Percentiles rank a stretch among this genome's conserved stretches.
Evolutionary conservation across 2,329 filamentous ascomycete species (phyloP).

Genomic region (Phialophora chinensis): DNA sequence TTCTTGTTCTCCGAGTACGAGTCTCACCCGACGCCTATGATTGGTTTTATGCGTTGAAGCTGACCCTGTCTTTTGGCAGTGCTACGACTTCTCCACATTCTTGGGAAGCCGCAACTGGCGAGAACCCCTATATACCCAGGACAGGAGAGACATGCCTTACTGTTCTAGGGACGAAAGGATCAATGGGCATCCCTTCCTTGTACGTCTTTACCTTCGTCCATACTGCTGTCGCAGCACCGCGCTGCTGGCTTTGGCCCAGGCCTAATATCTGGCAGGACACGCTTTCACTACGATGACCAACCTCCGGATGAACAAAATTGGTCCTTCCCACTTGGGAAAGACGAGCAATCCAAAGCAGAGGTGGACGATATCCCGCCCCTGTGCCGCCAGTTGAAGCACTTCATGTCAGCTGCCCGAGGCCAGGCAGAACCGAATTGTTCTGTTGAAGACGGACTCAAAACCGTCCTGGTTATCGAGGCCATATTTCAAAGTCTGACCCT

Average conservation of each 20-base stretch:
- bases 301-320: constrained; percentile 8
- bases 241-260: not conserved
- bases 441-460: constrained; percentile 25
- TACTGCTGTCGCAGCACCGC: too few species aligned
- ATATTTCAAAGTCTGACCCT: constrained; percentile 18
- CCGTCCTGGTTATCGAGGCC: constrained; percentile 28
- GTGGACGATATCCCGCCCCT: constrained; percentile 17
- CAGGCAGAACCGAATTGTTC: constrained; percentile 27
- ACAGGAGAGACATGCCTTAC: constrained; percentile 25
- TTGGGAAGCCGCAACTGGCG: constrained; percentile 32
- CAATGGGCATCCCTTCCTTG: constrained; percentile 28
- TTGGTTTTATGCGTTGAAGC: not conserved
- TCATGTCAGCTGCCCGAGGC: constrained; percentile 22
- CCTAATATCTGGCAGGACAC: not conserved
- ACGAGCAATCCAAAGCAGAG: not conserved
- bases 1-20: constrained; percentile 28
- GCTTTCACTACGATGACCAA: constrained; percentile 10
- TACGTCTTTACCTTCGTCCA: not conserved
- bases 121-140: constrained; percentile 31
- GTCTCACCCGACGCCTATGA: not conserved
- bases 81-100: constrained; percentile 21
- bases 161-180: constrained; percentile 28
- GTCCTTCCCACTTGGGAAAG: constrained; percentile 7
- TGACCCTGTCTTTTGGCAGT: not conserved
- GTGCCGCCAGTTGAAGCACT: constrained; percentile 25